Base-by-base conservation (phyloP, 306 rosid genomes). In the Betula pendula region DNA sequence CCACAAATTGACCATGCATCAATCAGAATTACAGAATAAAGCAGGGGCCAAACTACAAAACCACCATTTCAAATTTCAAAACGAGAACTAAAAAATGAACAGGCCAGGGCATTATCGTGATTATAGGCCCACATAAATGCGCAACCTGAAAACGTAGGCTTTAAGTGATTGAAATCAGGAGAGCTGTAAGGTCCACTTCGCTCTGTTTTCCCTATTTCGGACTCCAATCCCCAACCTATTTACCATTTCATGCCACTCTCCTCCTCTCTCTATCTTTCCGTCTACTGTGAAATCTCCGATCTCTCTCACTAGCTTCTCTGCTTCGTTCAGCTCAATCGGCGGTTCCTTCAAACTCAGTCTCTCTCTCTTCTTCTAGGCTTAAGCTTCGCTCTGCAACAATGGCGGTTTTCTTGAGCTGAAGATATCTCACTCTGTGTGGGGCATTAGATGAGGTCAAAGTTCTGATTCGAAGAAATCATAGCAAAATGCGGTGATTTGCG, bases 211-310 rank as follows among this genome's bases (percentile, higher is more conserved):
- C 77, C 90, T 76, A 80, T 80, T 83, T 85, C 83, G 71, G 85
- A 74, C 83, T 71, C 84, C 31, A 65, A 83, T 48, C 38, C 51
- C 20, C 58, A 66, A 44, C 49, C 48, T 35, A 81, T 78, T 87
- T 82, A 81, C 89, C 80, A 73, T 44, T 77, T 49, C 76, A 35
- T 87, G 86, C 92, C 93, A 85, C 88, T 86, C 86, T 53, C 72
- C 51, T 62, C 83, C 73, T 69, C 66, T 7, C 75, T 6, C 73
- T 63, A 71, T 44, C 79, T 8, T 6, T 50, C 76, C 68, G 58
- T 68, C 75, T 48, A 31, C 81, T 82, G 68, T 79, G 77, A 83
- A 62, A 53, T 80, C 75, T 78, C 63, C 83, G 73, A 51, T 74
- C 85, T 84, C 81, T 66, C 70, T 51, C 67, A 22, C 59, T 19